Base-by-base conservation (phyloP, 148 eudicot genomes). In the Agrostemma githago region DNA sequence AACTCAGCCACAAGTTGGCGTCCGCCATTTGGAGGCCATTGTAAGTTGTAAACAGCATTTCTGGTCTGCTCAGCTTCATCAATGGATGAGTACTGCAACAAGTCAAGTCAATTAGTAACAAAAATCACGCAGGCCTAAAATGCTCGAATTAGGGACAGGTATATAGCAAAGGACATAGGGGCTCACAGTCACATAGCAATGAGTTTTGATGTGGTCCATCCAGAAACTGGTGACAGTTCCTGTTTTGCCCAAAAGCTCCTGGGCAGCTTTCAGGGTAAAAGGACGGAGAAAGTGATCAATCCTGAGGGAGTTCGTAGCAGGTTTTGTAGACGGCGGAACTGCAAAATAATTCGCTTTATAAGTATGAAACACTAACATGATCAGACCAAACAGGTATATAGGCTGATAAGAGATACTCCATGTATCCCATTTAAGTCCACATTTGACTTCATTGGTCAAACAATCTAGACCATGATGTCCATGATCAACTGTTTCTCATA, bases 191-290 rank as follows among this genome's bases (percentile, higher is more conserved):
- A 91, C 90, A 82, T 82, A 94, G 81, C 98, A 94, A 76, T 94
- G 98, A 38, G 98, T 94, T 87, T 94, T 94, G 64, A 94, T 94
- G 69, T 89, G 90, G 82, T 94, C 98, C 98, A 94, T 94, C 98
- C 98, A 94, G 79, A 94, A 94, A 77, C 88, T 80, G 68, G 83
- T 70, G 62, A 91, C 86, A 40, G 81, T 83, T 60, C 98, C 98
- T 26, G 96, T 89, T 83, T 84, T 89, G 26, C 85, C 92, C 68
- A 94, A 86, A 81, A 94, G 91, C 72, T 89, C 98, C 88, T 94
- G 98, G 70, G 92, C 96, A 70, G 97, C 96, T 85, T 92, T 94
- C 74, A 94, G 78, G 11, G 98, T 94, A 68, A 94, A 94, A 64
- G 98, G 98, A 73, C 97, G 97, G 83, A 94, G 74, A 76, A 94